phyloP scores from a whole-genome alignment of 768 basidiomycete genomes.

The Leccinum olivaceopallidum region DNA sequence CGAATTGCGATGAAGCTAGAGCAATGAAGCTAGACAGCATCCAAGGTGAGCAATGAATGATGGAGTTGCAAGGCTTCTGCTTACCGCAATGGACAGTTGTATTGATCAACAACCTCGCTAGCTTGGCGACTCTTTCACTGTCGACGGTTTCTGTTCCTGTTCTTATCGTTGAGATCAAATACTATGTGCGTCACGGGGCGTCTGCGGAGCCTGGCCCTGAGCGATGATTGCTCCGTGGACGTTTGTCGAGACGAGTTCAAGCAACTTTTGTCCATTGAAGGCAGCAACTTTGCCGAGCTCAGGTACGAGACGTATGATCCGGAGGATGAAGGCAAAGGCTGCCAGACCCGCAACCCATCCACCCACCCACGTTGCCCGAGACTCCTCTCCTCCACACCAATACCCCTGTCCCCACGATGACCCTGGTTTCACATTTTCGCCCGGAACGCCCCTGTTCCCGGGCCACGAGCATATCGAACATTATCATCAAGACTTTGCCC shows the following conservation, averaged over 20 bases:
- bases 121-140: constrained; percentile 82
- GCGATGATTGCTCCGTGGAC: constrained; percentile 62
- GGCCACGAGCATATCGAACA: constrained; percentile 43
- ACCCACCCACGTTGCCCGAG: constrained; percentile 48
- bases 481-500: constrained; percentile 49
- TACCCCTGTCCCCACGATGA: constrained; percentile 57
- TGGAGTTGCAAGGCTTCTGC: not conserved
- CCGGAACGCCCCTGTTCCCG: constrained; percentile 51
- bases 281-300: constrained; percentile 91
- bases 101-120: constrained; percentile 67
- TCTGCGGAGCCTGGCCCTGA: constrained; percentile 79
- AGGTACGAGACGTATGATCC: constrained; percentile 90
- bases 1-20: constrained; percentile 65
- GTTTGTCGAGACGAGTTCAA: constrained; percentile 69
- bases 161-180: constrained; percentile 59
- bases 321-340: constrained; percentile 48
- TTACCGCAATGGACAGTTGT: constrained; percentile 51
- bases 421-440: constrained; percentile 53
- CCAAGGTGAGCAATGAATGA: constrained; percentile 51
- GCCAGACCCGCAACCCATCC: constrained; percentile 34
- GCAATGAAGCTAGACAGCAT: constrained; percentile 62
- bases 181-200: constrained; percentile 79
- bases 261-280: constrained; percentile 89
- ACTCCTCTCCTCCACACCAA: constrained; percentile 55
- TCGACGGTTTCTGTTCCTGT: constrained; percentile 80